phyloP scores from a whole-genome alignment of 2,329 filamentous ascomycete species.

The Uncinocarpus reesii region DNA sequence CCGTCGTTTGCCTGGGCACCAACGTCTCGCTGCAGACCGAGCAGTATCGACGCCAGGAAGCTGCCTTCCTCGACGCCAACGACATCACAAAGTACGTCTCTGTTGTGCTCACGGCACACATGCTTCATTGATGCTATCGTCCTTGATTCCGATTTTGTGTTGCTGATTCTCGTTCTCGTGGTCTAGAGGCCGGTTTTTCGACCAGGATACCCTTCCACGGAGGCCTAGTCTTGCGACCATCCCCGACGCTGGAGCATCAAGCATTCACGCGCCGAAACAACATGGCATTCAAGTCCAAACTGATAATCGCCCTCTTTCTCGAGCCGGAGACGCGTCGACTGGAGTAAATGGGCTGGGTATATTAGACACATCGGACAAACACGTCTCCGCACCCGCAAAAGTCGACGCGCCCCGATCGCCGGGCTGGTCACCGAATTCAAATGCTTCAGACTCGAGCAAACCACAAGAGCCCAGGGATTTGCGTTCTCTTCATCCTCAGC shows the following conservation, averaged over 20 bases:
- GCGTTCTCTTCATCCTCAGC: not conserved
- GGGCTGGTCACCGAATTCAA: not conserved
- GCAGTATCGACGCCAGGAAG: conserved; percentile 41
- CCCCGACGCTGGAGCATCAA: not conserved
- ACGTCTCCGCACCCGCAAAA: not conserved
- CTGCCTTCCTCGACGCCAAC: conserved; percentile 48
- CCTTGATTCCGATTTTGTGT: conserved; percentile 3
- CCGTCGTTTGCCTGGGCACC: conserved; percentile 45
- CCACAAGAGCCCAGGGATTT: not conserved
- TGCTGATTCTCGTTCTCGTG: not conserved
- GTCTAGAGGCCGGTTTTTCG: conserved; percentile 47
- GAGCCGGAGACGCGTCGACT: not conserved
- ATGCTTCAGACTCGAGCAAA: not conserved
- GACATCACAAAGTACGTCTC: conserved; percentile 47
- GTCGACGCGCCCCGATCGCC: not conserved
- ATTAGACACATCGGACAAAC: not conserved
- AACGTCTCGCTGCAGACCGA: conserved; percentile 49
- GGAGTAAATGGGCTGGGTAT: not conserved
- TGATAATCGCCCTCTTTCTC: not conserved
- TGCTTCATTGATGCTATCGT: not conserved
- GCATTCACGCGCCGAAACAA: not conserved
- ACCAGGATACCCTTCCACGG: conserved; percentile 44
- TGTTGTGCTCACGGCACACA: conserved; percentile 14
- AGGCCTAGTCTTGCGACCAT: conserved; percentile 23
- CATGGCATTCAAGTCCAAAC: not conserved